These are phyloP conservation scores for Phytopythium cucurbitacearum DNA, from an alignment of 352 stramenopile species.

Conservation along the genomic window DNA sequence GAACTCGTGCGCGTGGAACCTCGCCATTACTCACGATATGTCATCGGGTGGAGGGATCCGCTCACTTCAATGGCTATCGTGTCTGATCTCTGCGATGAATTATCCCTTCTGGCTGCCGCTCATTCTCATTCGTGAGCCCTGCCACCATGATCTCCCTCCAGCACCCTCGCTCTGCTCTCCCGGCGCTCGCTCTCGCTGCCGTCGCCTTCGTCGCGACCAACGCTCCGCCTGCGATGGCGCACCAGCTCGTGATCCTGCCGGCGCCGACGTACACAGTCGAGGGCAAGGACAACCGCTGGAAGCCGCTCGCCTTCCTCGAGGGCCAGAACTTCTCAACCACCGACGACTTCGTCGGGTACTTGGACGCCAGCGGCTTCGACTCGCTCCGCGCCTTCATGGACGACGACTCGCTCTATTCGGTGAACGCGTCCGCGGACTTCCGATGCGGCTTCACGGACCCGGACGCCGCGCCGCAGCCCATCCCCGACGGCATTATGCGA, in stretches of 20 bases:
- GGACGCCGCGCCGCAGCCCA: slow-evolving; percentile 20
- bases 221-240: slow-evolving; percentile 13
- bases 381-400: slow-evolving; percentile 42
- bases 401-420: slow-evolving; percentile 25
- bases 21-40: too few species aligned
- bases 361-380: slow-evolving; percentile 28
- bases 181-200: slow-evolving; percentile 1
- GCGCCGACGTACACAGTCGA: slow-evolving; percentile 32
- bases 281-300: slow-evolving; percentile 28
- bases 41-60: too few species aligned
- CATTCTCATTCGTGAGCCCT: too few species aligned
- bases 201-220: slow-evolving; percentile 12
- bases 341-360: slow-evolving; percentile 34
- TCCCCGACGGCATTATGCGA: slow-evolving; percentile 24
- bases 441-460: slow-evolving; percentile 28
- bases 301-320: slow-evolving; percentile 42
- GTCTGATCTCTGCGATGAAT: too few species aligned
- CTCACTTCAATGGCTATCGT: too few species aligned
- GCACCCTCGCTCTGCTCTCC: too few species aligned
- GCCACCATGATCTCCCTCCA: too few species aligned
- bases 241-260: slow-evolving; percentile 35
- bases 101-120: too few species aligned
- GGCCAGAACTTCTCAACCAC: slow-evolving; percentile 34
- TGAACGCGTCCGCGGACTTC: slow-evolving; percentile 22
- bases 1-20: too few species aligned